Conservation (phyloP, 805 yeast genomes). For the Saturnispora gosingensis region DNA sequence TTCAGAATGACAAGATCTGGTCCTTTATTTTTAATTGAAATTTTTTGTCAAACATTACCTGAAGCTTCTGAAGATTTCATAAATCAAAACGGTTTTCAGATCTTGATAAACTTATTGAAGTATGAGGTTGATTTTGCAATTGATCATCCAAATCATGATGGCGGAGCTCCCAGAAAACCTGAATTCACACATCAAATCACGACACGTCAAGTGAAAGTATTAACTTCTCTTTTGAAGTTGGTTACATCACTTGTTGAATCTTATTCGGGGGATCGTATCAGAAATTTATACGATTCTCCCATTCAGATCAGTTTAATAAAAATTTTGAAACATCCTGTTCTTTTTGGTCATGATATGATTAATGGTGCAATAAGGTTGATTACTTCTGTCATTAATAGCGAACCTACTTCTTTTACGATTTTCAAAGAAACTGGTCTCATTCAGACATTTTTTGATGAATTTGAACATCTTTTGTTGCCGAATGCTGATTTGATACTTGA, state of each 20-base stretch:
- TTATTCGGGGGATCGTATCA: conserved; percentile 76
- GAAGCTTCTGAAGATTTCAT: conserved; percentile 57
- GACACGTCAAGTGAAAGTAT: conserved; percentile 49
- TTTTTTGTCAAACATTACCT: conserved; percentile 32
- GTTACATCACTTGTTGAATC: conserved; percentile 53
- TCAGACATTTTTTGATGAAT: conserved; percentile 51
- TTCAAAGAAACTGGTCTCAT: conserved; percentile 71
- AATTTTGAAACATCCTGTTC: conserved; percentile 44
- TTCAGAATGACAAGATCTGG: conserved; percentile 52
- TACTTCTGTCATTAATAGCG: conserved; percentile 70
- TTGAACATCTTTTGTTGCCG: conserved; percentile 46
- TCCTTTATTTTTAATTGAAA: conserved; percentile 49
- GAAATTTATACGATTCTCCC: conserved; percentile 81
- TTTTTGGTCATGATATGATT: conserved; percentile 61
- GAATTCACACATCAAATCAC: conserved; percentile 43
- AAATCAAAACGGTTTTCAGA: conserved; percentile 53
- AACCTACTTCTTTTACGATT: conserved; percentile 80
- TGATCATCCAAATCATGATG: conserved; percentile 45
- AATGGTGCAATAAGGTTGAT: conserved; percentile 55
- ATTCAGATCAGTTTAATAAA: conserved; percentile 52
- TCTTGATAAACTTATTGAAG: conserved; percentile 50
- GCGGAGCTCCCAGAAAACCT: conserved; percentile 45
- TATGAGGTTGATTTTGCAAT: conserved; percentile 59
- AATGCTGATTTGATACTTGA: conserved; percentile 48
- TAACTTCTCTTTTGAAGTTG: conserved; percentile 54